Conservation (phyloP, 129 eudicot genomes). For the Mikania micrantha region DNA sequence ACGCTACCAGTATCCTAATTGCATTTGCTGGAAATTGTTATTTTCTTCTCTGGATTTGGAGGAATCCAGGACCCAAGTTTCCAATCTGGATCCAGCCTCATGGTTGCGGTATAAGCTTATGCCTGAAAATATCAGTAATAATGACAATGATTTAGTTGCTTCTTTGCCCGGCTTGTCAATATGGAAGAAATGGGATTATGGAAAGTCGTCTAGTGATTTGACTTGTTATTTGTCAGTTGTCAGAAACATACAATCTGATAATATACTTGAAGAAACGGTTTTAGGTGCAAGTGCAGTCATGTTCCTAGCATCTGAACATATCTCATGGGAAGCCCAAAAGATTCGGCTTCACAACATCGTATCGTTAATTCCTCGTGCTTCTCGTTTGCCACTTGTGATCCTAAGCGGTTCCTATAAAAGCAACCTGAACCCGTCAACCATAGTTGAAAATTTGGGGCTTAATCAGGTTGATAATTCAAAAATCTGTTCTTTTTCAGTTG, state of each 20-base stretch:
- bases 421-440: constrained; percentile 31
- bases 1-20: constrained; percentile 48
- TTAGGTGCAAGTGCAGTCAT: constrained; percentile 67
- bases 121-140: constrained; percentile 30
- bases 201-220: constrained; percentile 27
- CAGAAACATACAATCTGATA: constrained; percentile 32
- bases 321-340: constrained; percentile 61
- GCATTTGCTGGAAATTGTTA: constrained; percentile 84
- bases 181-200: constrained; percentile 60
- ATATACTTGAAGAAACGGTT: constrained; percentile 25
- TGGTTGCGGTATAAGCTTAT: constrained; percentile 75
- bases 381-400: constrained; percentile 71
- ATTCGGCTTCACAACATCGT: constrained; percentile 47
- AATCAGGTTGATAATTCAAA: constrained; percentile 56
- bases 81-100: constrained; percentile 27
- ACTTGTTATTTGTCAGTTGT: constrained; percentile 68
- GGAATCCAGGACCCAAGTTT: constrained; percentile 19
- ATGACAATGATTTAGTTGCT: constrained; percentile 35
- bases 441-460: constrained; percentile 43
- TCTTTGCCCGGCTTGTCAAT: constrained; percentile 59
- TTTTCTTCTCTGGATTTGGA: constrained; percentile 33
- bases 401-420: constrained; percentile 22
- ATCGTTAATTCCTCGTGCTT: constrained; percentile 51
- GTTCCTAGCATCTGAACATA: constrained; percentile 51
- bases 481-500: constrained; percentile 30